Conservation (phyloP, 768 basidiomycete species). For the Hygrophoropsis aurantiaca region DNA sequence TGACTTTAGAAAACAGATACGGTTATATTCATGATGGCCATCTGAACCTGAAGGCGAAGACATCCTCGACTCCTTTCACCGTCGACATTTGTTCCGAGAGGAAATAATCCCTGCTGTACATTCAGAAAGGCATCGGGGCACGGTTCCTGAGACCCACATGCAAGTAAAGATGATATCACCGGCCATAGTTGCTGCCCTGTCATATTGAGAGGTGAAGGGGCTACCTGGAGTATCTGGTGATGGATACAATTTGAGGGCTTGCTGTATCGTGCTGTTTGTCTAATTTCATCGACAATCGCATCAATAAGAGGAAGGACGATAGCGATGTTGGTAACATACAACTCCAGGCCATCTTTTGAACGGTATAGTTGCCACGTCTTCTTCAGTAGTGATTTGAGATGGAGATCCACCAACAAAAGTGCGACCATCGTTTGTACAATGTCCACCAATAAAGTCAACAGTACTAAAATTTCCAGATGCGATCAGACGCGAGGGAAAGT, state of each 20-base stretch:
- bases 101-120: constrained; percentile 37
- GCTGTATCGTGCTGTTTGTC: constrained; percentile 36
- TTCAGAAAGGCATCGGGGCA: background rate
- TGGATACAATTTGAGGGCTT: constrained; percentile 39
- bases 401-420: constrained; percentile 41
- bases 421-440: constrained; percentile 43
- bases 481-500: constrained; percentile 38
- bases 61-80: constrained; percentile 28
- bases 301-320: background rate
- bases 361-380: constrained; percentile 34
- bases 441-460: constrained; percentile 39
- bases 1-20: no score
- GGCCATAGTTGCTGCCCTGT: constrained; percentile 40
- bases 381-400: constrained; percentile 37
- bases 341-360: constrained; percentile 37
- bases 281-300: constrained; percentile 7
- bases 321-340: constrained; percentile 17
- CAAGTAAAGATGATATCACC: constrained; percentile 44
- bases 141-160: constrained; percentile 28
- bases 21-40: background rate
- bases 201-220: constrained; percentile 39
- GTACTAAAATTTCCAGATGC: constrained; percentile 28
- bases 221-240: constrained; percentile 31
- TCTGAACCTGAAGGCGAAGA: constrained; percentile 35
- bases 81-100: constrained; percentile 31